Evolutionary conservation across 2,329 filamentous ascomycete genomes (phyloP), one percentile per base, ranked within the genome.

Genomic region (Lachnellula occidentalis): DNA sequence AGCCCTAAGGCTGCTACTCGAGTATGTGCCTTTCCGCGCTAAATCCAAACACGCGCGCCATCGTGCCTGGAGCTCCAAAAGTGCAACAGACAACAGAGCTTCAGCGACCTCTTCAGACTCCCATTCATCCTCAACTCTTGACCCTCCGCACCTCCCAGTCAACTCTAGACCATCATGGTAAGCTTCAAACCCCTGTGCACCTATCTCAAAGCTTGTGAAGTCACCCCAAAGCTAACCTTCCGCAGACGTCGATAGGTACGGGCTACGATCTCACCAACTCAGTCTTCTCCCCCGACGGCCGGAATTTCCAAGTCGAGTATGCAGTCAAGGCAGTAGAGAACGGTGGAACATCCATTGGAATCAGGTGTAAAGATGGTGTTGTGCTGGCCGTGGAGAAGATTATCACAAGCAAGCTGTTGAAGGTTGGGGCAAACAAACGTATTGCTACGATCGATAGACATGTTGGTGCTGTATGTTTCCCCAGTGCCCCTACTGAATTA

Each of bases 241-340:
- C 15, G 31, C 58, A 99, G 94, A 99, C 94, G 70, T 99, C 94
- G 71, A 99, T 99, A 88, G 94, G 94, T 72, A 99, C 94, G 69
- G 94, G 94, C 71, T 99, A 99, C 78, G 94, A 99, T 84, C 87
- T 99, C 69, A 90, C 90, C 73, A 99, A 99, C 83, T 97, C 94
- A 70, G 95, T 97, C 79, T 99, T 97, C 81, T 97, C 94, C 48
- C 94, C 94, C 64, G 94, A 99, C 77, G 94, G 94, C 71, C 89
- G 94, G 67, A 99, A 99, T 75, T 99, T 99, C 75, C 94, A 99
- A 76, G 90, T 95, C 74, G 94, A 99, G 81, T 99, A 99, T 74
- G 94, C 94, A 64, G 88, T 95, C 66, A 99, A 99, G 80, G 94
- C 94, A 54, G 94, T 99, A 61, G 94, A 99, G 78, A 97, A 95